A percentile compares a stretch with the other conserved stretches of the same genome.
Evolutionary conservation across 1,284 basidiomycete genomes (phyloP).

Genomic region (Ustilago hordei): DNA sequence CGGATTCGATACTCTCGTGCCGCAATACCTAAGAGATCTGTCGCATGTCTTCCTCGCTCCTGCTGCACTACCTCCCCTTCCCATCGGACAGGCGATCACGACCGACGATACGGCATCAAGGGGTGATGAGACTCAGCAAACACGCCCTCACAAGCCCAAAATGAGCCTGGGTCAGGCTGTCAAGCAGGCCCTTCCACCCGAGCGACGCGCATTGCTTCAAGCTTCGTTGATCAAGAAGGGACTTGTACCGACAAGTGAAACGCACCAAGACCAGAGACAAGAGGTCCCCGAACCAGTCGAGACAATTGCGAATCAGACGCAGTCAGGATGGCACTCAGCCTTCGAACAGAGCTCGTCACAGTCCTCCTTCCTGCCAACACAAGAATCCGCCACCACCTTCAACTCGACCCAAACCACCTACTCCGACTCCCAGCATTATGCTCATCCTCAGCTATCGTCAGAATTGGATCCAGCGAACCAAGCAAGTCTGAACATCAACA

Average conservation of each 20-base stretch:
- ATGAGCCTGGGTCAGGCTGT: constrained; percentile 25
- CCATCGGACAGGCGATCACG: constrained; percentile 38
- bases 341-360: background rate
- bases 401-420: background rate
- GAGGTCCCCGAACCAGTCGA: background rate
- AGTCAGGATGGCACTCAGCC: background rate
- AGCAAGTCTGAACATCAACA: constrained; percentile 10
- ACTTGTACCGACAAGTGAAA: background rate
- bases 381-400: background rate
- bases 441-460: background rate
- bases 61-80: constrained; percentile 15
- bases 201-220: constrained; percentile 31
- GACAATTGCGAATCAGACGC: background rate
- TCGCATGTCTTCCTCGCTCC: constrained; percentile 24
- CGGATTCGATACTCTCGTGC: constrained; percentile 31
- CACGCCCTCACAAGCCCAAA: constrained; percentile 4
- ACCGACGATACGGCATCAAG: constrained; percentile 4
- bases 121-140: background rate
- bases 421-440: background rate
- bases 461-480: constrained; percentile 15
- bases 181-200: constrained; percentile 36
- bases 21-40: constrained; percentile 21
- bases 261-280: background rate
- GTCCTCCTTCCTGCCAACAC: background rate
- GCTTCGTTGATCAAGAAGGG: constrained; percentile 19